phyloP scores from a whole-genome alignment of 2,329 filamentous ascomycete species.

The Celoporthe dispersa region DNA sequence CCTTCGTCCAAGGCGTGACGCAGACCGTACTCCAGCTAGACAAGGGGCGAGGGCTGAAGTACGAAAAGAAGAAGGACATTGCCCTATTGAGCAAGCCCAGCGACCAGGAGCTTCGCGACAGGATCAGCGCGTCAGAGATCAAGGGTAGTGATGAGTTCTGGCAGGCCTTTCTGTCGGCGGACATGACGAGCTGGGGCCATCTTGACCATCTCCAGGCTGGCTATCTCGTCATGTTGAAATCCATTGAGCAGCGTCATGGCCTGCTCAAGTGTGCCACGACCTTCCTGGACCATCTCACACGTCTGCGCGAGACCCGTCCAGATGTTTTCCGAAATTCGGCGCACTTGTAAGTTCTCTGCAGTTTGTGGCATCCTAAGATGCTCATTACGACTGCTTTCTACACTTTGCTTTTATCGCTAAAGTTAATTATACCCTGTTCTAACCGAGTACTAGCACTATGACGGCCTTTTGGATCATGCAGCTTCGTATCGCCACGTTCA shows the following conservation, averaged over 20 bases:
- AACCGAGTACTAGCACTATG: slow-evolving; percentile 31
- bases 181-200: slow-evolving; percentile 40
- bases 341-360: slow-evolving; percentile 35
- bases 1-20: slow-evolving; percentile 2
- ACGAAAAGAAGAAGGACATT: neutral
- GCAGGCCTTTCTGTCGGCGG: slow-evolving; percentile 35
- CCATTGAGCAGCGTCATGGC: slow-evolving; percentile 33
- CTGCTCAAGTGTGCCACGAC: slow-evolving; percentile 37
- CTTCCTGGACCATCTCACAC: slow-evolving; percentile 38
- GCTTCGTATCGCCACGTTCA: slow-evolving; percentile 38
- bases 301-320: slow-evolving; percentile 35
- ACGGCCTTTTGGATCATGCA: slow-evolving; percentile 42
- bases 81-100: neutral
- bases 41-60: neutral
- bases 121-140: slow-evolving; percentile 9
- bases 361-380: neutral
- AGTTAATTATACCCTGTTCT: neutral
- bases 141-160: slow-evolving; percentile 34
- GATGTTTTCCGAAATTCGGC: slow-evolving; percentile 41
- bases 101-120: slow-evolving; percentile 22
- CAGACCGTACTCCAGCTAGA: neutral
- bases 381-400: too few relatives aligned
- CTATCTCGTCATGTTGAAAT: slow-evolving; percentile 38
- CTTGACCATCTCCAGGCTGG: slow-evolving; percentile 41
- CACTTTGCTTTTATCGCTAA: neutral